Evolutionary conservation across 768 basidiomycete species (phyloP).

Genomic region (Rhodotorula kratochvilovae): DNA sequence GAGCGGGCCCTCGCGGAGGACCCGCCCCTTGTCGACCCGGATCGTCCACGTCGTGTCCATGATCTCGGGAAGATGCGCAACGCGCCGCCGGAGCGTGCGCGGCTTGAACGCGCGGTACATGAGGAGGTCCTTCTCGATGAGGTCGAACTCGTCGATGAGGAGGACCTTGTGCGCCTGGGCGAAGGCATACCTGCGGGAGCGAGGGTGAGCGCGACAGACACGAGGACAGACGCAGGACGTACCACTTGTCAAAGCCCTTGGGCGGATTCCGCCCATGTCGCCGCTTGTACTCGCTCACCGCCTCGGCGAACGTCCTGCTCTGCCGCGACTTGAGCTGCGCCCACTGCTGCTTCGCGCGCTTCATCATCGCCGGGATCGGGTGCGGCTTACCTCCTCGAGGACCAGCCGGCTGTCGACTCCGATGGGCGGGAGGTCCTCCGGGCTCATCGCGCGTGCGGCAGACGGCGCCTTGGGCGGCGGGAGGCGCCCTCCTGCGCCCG

Average conservation of each 20-base stretch:
- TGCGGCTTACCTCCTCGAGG: conserved; percentile 43
- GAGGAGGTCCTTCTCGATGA: conserved; percentile 44
- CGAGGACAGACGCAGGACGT: not conserved
- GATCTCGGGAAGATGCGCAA: conserved; percentile 24
- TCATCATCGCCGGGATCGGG: conserved; percentile 48
- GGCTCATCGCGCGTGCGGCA: not conserved
- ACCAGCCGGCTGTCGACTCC: conserved; percentile 33
- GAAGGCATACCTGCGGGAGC: conserved; percentile 32
- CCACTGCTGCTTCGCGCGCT: conserved; percentile 47
- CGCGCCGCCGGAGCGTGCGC: conserved; percentile 36
- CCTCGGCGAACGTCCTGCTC: conserved; percentile 46
- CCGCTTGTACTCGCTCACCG: conserved; percentile 48
- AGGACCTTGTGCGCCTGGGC: conserved; percentile 38
- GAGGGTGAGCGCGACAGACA: too few species aligned
- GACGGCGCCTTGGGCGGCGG: not conserved
- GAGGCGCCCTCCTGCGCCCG: not conserved
- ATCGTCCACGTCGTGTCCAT: conserved; percentile 40
- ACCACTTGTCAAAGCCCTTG: conserved; percentile 49
- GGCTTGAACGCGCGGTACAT: conserved; percentile 44
- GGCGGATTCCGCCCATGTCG: conserved; percentile 49
- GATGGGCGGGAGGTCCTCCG: conserved; percentile 21
- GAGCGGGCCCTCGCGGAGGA: conserved; percentile 38
- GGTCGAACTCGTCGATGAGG: conserved; percentile 45
- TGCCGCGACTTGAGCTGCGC: conserved; percentile 46
- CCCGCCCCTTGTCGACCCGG: conserved; percentile 32